These are phyloP conservation scores for Mycena olivaceomarginata DNA, from an alignment of 768 basidiomycete genomes.

Conservation along the genomic window DNA sequence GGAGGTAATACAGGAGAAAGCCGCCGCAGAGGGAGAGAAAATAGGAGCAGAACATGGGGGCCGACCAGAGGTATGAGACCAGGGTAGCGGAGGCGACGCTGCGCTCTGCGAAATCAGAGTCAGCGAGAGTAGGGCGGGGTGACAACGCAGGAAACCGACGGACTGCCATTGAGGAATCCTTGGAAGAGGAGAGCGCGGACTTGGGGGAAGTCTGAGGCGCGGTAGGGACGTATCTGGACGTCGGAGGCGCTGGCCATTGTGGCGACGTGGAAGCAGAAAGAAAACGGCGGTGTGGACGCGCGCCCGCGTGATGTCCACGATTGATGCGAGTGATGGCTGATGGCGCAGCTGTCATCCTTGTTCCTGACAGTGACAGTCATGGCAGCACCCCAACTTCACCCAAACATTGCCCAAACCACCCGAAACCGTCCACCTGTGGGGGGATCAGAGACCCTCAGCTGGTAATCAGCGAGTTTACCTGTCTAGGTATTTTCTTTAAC, in stretches of 20 bases:
- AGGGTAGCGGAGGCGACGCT: slow-evolving; percentile 1
- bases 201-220: slow-evolving; percentile 30
- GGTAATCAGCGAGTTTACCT: no score
- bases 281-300: no score
- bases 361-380: no score
- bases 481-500: no score
- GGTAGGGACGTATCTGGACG: slow-evolving; percentile 29
- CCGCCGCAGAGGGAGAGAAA: slow-evolving; percentile 19
- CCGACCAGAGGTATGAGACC: not conserved
- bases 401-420: no score
- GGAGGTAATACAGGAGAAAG: not conserved
- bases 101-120: not conserved
- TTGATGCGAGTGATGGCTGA: no score
- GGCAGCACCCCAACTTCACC: no score
- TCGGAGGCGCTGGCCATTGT: slow-evolving; percentile 16
- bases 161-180: slow-evolving; percentile 26
- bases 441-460: no score
- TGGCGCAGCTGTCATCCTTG: no score
- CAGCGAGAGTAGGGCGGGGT: not conserved
- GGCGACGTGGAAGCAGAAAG: not conserved
- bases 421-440: no score
- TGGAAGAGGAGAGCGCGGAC: slow-evolving; percentile 30
- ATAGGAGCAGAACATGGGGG: slow-evolving; percentile 4
- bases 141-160: not conserved
- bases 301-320: no score